Evolutionary conservation across 768 basidiomycete species (phyloP), one percentile per base, ranked within the genome.

Genomic region (Lactarius pseudohatsudake): DNA sequence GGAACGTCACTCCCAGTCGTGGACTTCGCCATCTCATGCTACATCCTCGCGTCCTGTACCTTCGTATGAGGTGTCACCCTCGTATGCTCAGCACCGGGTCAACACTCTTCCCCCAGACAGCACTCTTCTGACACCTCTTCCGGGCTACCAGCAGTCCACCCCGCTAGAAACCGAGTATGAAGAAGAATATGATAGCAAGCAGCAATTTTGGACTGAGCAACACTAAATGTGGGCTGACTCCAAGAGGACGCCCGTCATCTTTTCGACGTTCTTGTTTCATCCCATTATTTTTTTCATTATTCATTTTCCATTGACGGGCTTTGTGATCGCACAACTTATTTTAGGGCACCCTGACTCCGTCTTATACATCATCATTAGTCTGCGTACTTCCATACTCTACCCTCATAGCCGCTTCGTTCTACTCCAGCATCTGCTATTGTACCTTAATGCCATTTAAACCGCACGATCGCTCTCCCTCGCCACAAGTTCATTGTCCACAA

Each of bases 91-190:
- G 53, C 66, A 72, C 61, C 62, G 68, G 56, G 61, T 72, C 64
- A 68, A 69, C 57, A 62, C 74, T 53, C 79, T 90, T 34, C 84
- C 87, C 20, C 77, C 84, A 36, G 83, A 86, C 72, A 89, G 86
- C 75, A 90, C 86, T 30, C 79, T 91, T 62, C 78, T 91, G 67
- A 90, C 89, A 38, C 88, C 90, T n/a, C 79, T 89, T 22, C 81
- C 85, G 4, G 83, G 86, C 26, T 88, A 87, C 71, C 81, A 82
- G 66, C 72, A 78, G 9, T 70, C 81, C 55, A 13, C 62, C 34
- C 74, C 26, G 13, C 36, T 56, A 36, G 66, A 67, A 60, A 82
- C 64, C 18, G 69, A 73, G 41, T 57, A 59, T 16, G 72, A 73
- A 13, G 69, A 72, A 34, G 69, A 66, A 41, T 57, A 63, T 41